These are phyloP conservation scores for Xylaria sp. DNA, from an alignment of 495 filamentous ascomycete genomes.

Conservation along the genomic window DNA sequence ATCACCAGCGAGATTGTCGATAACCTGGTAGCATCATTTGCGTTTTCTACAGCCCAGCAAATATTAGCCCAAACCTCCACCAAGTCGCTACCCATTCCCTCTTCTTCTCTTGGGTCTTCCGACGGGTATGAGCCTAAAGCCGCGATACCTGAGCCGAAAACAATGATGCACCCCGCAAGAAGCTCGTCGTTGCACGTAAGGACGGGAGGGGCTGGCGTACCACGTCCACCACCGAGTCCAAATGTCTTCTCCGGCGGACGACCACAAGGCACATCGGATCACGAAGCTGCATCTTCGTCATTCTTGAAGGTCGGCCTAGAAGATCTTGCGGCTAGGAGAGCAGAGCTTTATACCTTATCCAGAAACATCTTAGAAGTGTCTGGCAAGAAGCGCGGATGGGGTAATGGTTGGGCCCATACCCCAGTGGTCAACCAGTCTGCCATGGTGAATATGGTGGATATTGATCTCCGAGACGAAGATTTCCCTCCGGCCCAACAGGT, in stretches of 20 bases:
- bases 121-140: conserved; percentile 58
- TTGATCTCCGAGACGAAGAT: conserved; percentile 54
- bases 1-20: conserved; percentile 66
- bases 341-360: conserved; percentile 80
- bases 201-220: conserved; percentile 30
- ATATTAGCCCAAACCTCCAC: conserved; percentile 79
- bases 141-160: conserved; percentile 66
- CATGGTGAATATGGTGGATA: conserved; percentile 60
- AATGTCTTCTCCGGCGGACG: conserved; percentile 50
- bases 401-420: conserved; percentile 74
- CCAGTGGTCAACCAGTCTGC: conserved; percentile 60
- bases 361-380: conserved; percentile 78
- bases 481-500: conserved; percentile 29
- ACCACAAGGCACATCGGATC: conserved; percentile 35
- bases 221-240: conserved; percentile 52
- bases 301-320: conserved; percentile 73
- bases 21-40: conserved; percentile 85
- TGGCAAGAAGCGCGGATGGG: conserved; percentile 77
- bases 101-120: conserved; percentile 57
- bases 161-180: conserved; percentile 67
- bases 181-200: conserved; percentile 57
- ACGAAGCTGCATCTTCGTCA: conserved; percentile 38
- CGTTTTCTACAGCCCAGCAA: conserved; percentile 78
- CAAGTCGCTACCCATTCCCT: conserved; percentile 68
- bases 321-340: conserved; percentile 81